Base-by-base conservation (phyloP, 148 eudicot species). In the Rhododendron molle region DNA sequence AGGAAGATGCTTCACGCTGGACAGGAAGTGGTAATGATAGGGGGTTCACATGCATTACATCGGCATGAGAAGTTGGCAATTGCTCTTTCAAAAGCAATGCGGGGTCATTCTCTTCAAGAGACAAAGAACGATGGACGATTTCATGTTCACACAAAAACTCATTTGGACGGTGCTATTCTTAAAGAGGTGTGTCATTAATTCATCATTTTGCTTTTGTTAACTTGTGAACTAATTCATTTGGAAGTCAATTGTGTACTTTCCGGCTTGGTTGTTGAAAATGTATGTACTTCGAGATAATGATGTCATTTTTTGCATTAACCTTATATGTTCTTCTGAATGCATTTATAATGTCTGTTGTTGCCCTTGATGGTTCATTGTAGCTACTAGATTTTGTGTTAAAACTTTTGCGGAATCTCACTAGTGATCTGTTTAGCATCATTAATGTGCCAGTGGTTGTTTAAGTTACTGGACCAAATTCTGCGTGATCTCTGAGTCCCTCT, bases 1-100 rank as follows among this genome's bases (percentile, higher is more conserved):
- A 94, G 88, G 93, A 97, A 93, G 90, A 94, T 95, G 99, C 93
- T 97, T 36, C 98, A 94, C 91, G 84, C 88, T 78, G 95, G 92
- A 52, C 98, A 97, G 90, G 98, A 95, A 86, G 96, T 97, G 78
- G 98, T 97, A 30, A 92, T 95, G 80, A 91, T 97, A 58, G 99
- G 96, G 72, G 99, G 99, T 89, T 81, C 89, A n/a, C 95, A 95
- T 88, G 89, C 95, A 76, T 87, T 97, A 83, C 98, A 97, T 90
- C 94, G 88, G 85, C 99, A 97, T 91, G 99, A 97, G 88, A 97
- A 95, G 91, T 89, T 97, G 92, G 94, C 99, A 16, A 93, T 97
- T 89, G 99, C 98, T 88, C 95, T 97, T 88, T 93, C 96, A 74
- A 95, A 97, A 93, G 98, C 99, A 83, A 94, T 91, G 95, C 91